Base-by-base conservation (phyloP, 345 rosid species). In the Mallotus nudiflorus region DNA sequence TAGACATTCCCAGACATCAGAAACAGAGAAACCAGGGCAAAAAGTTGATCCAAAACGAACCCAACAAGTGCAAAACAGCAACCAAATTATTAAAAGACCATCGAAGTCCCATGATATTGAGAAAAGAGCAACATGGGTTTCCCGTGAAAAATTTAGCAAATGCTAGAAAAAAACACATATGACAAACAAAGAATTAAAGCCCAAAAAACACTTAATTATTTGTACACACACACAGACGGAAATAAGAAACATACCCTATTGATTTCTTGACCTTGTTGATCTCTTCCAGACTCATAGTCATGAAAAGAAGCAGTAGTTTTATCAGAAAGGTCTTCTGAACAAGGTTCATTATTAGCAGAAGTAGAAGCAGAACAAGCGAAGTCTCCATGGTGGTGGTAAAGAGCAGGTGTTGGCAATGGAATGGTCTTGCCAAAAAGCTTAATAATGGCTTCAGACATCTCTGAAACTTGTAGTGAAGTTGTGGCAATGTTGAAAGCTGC, bases 381-480 rank as follows among this genome's bases (percentile, higher is more conserved):
- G 44, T 60, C 64, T n/a, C 9, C 6, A 25, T 39, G 62, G 4
- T 52, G 62, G 5, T 33, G 56, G 27, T 52, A 8, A 9, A 12
- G 14, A 44, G 44, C 15, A n/a, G n/a, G n/a, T n/a, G n/a, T n/a
- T 42, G 75, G 59, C 31, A 80, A 65, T 44, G 81, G 68, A 66
- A 86, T 86, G 66, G 76, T 84, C 81, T 79, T 75, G 19, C 91
- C 91, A 40, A 87, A 87, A 46, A 87, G 81, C 83, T 81, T 86
- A 49, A n/a, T n/a, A n/a, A 86, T 78, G 0, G 75, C 81, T 19
- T 72, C 75, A 51, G 80, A 71, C 90, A 82, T 86, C 62, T 67
- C 40, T 60, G 6, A 39, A 40, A 50, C 59, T 52, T 22, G 37
- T 33, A 33, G 6, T 33, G 6, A 33, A 33, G 37, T 33, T 33